Evolutionary conservation across 202 grass and related monocot species (phyloP).

Genomic region (Setaria viridis): DNA sequence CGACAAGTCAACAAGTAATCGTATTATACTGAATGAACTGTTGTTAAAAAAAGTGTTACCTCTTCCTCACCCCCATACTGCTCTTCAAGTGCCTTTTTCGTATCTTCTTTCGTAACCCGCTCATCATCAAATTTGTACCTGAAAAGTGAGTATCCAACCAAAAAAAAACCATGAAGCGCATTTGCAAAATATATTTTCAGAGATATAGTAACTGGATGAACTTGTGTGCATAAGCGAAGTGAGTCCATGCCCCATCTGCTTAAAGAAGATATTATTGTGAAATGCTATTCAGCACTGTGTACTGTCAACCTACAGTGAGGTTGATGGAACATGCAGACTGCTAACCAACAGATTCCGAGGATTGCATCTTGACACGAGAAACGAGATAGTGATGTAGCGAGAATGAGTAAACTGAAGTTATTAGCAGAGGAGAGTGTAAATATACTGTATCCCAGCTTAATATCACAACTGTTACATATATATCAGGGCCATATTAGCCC

Average conservation of each 20-base stretch:
- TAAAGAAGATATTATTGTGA: conserved; percentile 26
- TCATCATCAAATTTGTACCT: conserved; percentile 99
- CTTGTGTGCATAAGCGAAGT: conserved; percentile 26
- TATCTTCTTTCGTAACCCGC: conserved; percentile 97
- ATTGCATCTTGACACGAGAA: neutral
- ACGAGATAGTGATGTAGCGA: neutral
- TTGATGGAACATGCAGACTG: neutral
- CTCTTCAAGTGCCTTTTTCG: conserved; percentile 91
- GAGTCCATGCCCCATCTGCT: conserved; percentile 8
- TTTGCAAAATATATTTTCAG: conserved; percentile 30
- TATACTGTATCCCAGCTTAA: neutral
- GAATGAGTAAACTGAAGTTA: conserved; percentile 1
- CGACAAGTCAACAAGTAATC: conserved; percentile 23
- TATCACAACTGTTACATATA: neutral
- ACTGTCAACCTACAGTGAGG: neutral
- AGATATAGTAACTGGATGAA: conserved; percentile 24
- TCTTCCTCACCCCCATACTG: conserved; percentile 99
- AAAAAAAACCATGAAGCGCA: neutral
- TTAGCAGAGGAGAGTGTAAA: neutral
- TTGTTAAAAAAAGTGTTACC: conserved; percentile 48
- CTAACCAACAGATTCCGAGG: neutral
- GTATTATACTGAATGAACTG: conserved; percentile 23
- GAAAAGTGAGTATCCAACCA: conserved; percentile 38
- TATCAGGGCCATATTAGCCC: neutral
- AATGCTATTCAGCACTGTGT: conserved; percentile 22